Percentiles rank a stretch among this genome's conserved stretches.
These are phyloP conservation scores for Macadamia integrifolia DNA, from an alignment of 164 flowering plant species.

Conservation along the genomic window DNA sequence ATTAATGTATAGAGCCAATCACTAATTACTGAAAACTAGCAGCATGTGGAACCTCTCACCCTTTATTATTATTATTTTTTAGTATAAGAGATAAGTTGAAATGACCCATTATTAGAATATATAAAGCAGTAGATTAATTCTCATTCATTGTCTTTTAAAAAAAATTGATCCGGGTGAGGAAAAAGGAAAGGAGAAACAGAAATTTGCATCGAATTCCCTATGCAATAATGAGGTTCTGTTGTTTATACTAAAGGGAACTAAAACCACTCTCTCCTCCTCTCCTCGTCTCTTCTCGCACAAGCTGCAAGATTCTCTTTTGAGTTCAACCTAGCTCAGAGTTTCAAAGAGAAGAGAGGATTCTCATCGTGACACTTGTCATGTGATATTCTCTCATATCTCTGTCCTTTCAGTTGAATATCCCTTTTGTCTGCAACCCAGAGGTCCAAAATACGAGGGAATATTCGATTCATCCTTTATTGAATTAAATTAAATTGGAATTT, in stretches of 20 bases:
- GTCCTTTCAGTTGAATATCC: slow-evolving; percentile 56
- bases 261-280: slow-evolving; percentile 12
- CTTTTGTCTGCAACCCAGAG: slow-evolving; percentile 39
- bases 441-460: slow-evolving; percentile 11
- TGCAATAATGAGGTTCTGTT: slow-evolving; percentile 22
- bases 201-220: slow-evolving; percentile 41
- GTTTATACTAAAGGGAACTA: slow-evolving; percentile 13
- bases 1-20: too few relatives aligned
- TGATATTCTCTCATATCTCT: slow-evolving; percentile 28
- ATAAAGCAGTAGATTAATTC: too few relatives aligned
- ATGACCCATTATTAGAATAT: not conserved
- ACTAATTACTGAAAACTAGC: too few relatives aligned
- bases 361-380: slow-evolving; percentile 46
- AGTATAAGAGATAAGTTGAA: too few relatives aligned
- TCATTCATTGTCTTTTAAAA: slow-evolving; percentile 7
- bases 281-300: slow-evolving; percentile 42
- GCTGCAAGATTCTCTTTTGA: slow-evolving; percentile 58
- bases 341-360: slow-evolving; percentile 27
- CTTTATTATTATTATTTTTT: too few relatives aligned
- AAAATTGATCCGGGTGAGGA: slow-evolving; percentile 20
- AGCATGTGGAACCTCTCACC: too few relatives aligned
- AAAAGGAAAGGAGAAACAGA: not conserved
- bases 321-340: not conserved
- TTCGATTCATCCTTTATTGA: slow-evolving; percentile 5
- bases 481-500: not conserved